A percentile compares a stretch with the other conserved stretches of the same genome.
Evolutionary conservation across 176 grass and related monocot genomes (phyloP).

Genomic region (Eleusine indica): DNA sequence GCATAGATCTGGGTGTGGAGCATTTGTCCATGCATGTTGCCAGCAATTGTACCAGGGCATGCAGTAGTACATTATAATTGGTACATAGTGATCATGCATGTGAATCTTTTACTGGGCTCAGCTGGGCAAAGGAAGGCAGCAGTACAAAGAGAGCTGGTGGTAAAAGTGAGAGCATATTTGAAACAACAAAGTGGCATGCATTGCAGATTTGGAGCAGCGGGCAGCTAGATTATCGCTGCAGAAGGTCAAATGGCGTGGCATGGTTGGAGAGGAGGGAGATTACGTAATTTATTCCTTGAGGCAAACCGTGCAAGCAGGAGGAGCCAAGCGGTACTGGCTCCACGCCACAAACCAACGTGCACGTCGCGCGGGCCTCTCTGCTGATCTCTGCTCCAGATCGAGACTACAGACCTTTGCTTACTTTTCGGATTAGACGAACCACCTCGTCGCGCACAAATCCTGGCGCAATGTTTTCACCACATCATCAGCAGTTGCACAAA

Average conservation of each 20-base stretch:
- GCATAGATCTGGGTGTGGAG: too few species aligned
- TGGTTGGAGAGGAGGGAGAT: neutral
- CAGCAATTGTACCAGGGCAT: neutral
- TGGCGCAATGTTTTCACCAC: too few species aligned
- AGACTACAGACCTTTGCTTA: neutral
- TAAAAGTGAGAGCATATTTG: neutral
- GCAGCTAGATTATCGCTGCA: neutral
- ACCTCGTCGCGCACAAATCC: too few species aligned
- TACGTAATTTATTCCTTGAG: constrained; percentile 31
- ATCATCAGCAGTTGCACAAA: too few species aligned
- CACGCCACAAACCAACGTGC: neutral
- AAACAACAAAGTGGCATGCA: neutral
- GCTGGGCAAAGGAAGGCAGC: neutral
- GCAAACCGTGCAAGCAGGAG: constrained; percentile 34
- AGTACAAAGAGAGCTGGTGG: neutral
- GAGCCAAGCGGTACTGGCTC: constrained; percentile 10
- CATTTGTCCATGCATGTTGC: neutral
- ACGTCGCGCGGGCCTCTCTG: too few species aligned
- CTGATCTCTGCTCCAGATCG: too few species aligned
- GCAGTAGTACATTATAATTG: neutral
- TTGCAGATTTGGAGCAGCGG: neutral
- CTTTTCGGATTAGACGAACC: neutral
- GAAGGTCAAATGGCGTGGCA: neutral
- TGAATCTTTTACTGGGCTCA: neutral
- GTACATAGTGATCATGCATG: neutral